Evolutionary conservation across 352 stramenopile genomes (phyloP), one percentile per base, ranked within the genome.

Genomic region (Bremia lactucae): DNA sequence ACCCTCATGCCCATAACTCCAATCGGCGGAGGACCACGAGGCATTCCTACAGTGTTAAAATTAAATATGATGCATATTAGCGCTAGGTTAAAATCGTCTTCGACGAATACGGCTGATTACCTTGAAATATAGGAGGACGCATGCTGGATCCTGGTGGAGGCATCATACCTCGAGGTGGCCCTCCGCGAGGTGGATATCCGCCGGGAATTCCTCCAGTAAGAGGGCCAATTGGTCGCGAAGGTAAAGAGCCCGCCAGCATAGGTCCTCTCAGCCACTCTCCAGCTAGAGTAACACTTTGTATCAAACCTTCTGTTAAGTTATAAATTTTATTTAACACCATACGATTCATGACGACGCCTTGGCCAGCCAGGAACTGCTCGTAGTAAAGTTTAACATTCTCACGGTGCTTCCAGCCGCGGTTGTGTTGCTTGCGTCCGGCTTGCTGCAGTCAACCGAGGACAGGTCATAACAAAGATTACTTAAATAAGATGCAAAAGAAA

Each of bases 341-440:
- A 89, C 76, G 76, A 33, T 65, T 83, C 76, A 89, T 89, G 26
- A 84, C 59, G 45, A 61, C 65, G 33, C 75, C 73, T 49, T 91
- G 72, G 23, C 72, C 72, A n/a, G 75, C 68, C 9, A 87, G 35
- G 44, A 87, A 87, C 59, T 87, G 75, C 44, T 96, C 82, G 59
- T 97, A 97, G 56, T 95, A 96, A 40, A 94, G 74, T 59, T 96
- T 95, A 26, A 96, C 86, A 49, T 96, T 96, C 55, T 97, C 86
- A 34, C 87, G 85, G 46, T 97, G 88, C 66, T 97, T 97, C 88
- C 88, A 97, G 16, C 85, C 86, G 45, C 83, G 83, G 49, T 95
- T 96, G 73, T 97, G 88, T 66, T 97, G 88, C 54, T 95, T 94
- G 2, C 88, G 76, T 20, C 88, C 87, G 16, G 83, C 79, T 92